Evolutionary conservation across 257 asterid genomes (phyloP).

Genomic region (Solanum microdontum): DNA sequence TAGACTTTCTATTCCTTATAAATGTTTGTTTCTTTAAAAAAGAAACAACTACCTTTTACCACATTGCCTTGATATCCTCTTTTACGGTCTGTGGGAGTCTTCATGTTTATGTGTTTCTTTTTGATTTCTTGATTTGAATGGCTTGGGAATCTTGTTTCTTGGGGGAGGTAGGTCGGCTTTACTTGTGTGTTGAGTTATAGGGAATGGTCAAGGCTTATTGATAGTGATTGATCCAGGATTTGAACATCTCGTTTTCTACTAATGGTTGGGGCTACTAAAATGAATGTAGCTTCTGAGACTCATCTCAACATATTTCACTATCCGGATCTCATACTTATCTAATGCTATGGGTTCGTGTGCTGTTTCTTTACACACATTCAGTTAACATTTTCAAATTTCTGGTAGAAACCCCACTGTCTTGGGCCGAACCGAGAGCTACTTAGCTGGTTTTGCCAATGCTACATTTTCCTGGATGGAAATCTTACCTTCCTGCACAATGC

Average conservation of each 20-base stretch:
- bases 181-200: neutral
- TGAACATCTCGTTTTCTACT: neutral
- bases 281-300: neutral
- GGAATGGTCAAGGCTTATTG: neutral
- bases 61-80: neutral
- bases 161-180: neutral
- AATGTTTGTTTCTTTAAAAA: neutral
- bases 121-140: neutral
- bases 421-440: neutral
- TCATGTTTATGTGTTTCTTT: neutral
- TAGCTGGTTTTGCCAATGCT: neutral
- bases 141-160: neutral
- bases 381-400: neutral
- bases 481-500: neutral
- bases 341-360: neutral
- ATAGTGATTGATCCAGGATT: neutral
- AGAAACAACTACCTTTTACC: neutral
- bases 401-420: neutral
- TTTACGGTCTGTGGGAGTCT: neutral
- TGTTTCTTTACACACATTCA: neutral
- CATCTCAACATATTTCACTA: neutral
- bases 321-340: neutral
- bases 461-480: neutral
- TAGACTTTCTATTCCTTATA: neutral
- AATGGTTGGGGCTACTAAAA: neutral